Conservation (phyloP, 1,284 basidiomycete species). For the Rhodofomes roseus region DNA sequence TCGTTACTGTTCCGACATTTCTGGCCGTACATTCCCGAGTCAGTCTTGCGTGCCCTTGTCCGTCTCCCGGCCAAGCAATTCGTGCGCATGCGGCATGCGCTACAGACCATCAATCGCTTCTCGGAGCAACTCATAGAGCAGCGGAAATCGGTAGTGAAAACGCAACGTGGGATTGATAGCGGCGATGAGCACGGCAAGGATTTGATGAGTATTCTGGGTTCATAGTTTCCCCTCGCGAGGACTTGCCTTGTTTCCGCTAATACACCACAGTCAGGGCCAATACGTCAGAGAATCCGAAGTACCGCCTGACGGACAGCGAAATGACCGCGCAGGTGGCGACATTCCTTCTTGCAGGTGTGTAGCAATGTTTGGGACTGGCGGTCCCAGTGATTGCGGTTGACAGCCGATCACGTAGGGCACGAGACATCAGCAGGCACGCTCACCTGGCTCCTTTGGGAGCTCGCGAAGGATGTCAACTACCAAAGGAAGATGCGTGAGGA, state of each 20-base stretch:
- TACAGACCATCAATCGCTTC: conserved; percentile 23
- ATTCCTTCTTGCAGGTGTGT: conserved; percentile 20
- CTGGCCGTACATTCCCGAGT: conserved; percentile 21
- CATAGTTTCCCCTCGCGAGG: neutral
- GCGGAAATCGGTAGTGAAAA: conserved; percentile 28
- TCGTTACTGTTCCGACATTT: conserved; percentile 20
- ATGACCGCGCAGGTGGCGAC: conserved; percentile 49
- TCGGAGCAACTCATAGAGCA: conserved; percentile 30
- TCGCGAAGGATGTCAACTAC: conserved; percentile 34
- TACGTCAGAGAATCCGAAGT: conserved; percentile 39
- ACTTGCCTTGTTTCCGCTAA: neutral
- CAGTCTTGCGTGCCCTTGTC: conserved; percentile 33
- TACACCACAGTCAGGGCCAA: conserved; percentile 46
- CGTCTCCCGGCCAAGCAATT: conserved; percentile 34
- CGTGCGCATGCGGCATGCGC: conserved; percentile 29
- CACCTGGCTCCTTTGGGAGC: conserved; percentile 39
- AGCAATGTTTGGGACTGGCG: neutral
- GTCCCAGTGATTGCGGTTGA: conserved; percentile 33
- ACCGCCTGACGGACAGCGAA: conserved; percentile 43
- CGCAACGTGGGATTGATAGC: conserved; percentile 19
- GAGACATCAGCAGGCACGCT: conserved; percentile 48
- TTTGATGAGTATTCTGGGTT: conserved; percentile 38
- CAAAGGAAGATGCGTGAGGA: conserved; percentile 40
- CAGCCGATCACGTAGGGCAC: conserved; percentile 37
- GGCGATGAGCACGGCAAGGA: conserved; percentile 27